Evolutionary conservation across 1,139 yeast genomes (phyloP), one percentile per base, ranked within the genome.

Genomic region (Sugiyamaella sp.): DNA sequence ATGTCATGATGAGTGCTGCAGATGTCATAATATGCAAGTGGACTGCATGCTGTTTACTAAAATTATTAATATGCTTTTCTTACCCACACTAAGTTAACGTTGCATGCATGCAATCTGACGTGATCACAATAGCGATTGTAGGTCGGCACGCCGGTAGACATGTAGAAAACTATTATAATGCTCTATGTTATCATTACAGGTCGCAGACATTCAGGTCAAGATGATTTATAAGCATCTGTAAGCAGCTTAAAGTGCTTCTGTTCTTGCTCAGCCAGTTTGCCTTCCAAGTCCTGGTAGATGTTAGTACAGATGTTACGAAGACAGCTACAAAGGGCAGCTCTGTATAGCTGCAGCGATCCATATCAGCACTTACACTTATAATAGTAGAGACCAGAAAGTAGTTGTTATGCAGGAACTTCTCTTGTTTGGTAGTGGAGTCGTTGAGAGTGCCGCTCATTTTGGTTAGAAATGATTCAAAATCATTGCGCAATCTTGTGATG

Each of bases 391-490:
- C 71, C 46, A 75, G 60, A 32, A 68, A 69, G 68, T 88, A 91
- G 66, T 93, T 93, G 60, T 86, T 86, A 66, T 82, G 86, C 54
- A 91, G 74, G 66, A 91, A 89, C 45, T 81, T 72, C 63, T 88
- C 96, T 53, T 84, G 79, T 50, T 82, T 81, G 14, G 57, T 43
- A 33, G 75, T 73, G 14, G 79, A 72, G 57, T 76, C 74, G 52
- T 75, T 64, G 35, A 71, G 65, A 3, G 63, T 64, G n/a, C 65
- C 62, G 27, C 69, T 63, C 35, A 87, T 70, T 63, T 86, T 89
- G 1, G 95, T 87, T 66, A 93, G 71, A 1, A 84, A 78, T 27
- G 81, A 81, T 67, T 93, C 98, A 67, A 83, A 91, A 59, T 88
- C 97, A 63, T 82, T 84, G 50, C 91, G 73, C 41, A 93, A 72